A percentile compares a stretch with the other conserved stretches of the same genome.
Evolutionary conservation across 805 yeast genomes (phyloP).

Genomic region (Brettanomyces nanus): DNA sequence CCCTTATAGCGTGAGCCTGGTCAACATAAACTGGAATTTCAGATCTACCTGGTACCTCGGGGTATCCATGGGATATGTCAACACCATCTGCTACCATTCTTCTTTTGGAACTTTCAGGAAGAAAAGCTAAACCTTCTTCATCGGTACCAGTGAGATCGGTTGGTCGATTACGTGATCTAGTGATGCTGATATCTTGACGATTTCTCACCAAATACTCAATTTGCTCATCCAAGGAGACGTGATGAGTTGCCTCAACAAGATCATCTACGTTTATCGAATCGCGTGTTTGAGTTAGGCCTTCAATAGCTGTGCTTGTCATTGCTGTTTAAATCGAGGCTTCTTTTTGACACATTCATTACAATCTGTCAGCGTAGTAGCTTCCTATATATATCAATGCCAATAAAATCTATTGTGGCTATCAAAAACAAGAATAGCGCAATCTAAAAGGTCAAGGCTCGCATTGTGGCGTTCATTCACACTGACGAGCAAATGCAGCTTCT

Average conservation of each 20-base stretch:
- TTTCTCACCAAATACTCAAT: slow-evolving; percentile 16
- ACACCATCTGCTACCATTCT: slow-evolving; percentile 22
- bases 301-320: neutral
- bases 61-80: slow-evolving; percentile 30
- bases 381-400: too few species aligned
- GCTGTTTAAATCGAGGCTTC: neutral
- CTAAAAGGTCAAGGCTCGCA: too few species aligned
- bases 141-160: slow-evolving; percentile 12
- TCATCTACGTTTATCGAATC: too few species aligned
- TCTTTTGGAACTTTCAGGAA: slow-evolving; percentile 16
- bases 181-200: slow-evolving; percentile 1
- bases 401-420: too few species aligned
- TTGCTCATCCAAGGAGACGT: slow-evolving; percentile 14
- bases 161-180: slow-evolving; percentile 4
- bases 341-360: neutral
- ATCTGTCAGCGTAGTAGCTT: too few species aligned
- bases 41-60: slow-evolving; percentile 27
- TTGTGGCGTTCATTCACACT: too few species aligned
- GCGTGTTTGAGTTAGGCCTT: too few species aligned
- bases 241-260: too few species aligned
- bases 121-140: slow-evolving; percentile 10
- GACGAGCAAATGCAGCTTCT: too few species aligned
- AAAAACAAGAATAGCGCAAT: too few species aligned
- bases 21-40: slow-evolving; percentile 32
- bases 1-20: slow-evolving; percentile 31